Evolutionary conservation across 495 filamentous ascomycete genomes (phyloP).

Genomic region (Chaetomidium leptoderma): DNA sequence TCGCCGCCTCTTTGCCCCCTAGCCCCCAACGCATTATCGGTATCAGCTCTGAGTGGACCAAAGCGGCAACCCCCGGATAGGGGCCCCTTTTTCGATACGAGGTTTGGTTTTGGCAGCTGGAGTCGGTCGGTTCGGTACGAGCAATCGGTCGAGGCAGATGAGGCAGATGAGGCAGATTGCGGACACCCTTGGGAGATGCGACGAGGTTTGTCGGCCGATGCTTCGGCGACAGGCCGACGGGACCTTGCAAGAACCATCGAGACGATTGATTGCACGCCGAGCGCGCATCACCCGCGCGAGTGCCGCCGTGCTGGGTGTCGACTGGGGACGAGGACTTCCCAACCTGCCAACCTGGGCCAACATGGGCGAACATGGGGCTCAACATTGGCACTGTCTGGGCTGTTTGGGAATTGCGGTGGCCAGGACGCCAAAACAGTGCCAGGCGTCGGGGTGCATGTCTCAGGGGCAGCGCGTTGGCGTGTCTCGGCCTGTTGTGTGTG

Average conservation of each 20-base stretch:
- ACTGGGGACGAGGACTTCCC: no score
- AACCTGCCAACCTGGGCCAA: no score
- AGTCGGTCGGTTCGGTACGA: no score
- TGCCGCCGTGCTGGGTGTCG: background rate
- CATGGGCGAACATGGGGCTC: no score
- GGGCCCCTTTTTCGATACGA: constrained; percentile 5
- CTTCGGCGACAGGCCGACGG: background rate
- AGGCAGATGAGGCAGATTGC: background rate
- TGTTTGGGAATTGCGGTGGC: no score
- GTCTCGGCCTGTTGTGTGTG: no score
- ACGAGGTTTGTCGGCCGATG: background rate
- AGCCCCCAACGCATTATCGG: background rate
- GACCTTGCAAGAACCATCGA: background rate
- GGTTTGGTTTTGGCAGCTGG: background rate
- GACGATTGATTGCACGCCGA: no score
- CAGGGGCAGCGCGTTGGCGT: no score
- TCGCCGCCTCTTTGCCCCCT: background rate
- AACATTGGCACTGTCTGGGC: no score
- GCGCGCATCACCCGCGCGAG: background rate
- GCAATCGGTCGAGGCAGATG: background rate
- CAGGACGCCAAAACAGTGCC: no score
- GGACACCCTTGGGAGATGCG: background rate
- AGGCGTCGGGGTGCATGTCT: no score
- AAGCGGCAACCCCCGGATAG: background rate
- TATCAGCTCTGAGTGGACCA: background rate